Evolutionary conservation across 23 red algal species (phyloP), one percentile per base, ranked within the genome.

Genomic region (Gracilaria domingensis): DNA sequence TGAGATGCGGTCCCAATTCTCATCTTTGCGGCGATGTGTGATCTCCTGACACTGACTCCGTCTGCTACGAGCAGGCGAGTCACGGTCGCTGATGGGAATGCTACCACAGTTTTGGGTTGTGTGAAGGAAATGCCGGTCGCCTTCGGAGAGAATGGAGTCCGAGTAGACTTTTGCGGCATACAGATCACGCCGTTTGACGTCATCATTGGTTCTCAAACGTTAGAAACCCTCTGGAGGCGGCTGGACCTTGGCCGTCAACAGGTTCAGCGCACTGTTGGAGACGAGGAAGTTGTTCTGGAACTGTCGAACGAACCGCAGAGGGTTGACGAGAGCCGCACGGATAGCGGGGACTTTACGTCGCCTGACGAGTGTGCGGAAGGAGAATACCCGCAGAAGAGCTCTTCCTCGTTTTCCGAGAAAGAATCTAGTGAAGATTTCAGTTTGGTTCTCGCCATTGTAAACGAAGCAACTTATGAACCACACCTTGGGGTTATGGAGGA

Each of bases 291-390:
- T 25, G 1, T 72, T 21, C 1, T 25, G 8, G 14, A 55, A 55
- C 51, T 55, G 51, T 55, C 51, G 13, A 55, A 55, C 14, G 51
- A 55, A 20, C 51, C 6, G 17, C 51, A 7, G 51, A 55, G 14
- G 51, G 14, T 55, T 16, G 51, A 55, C 18, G 51, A 8, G 18
- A 16, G 9, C 18, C 51, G 51, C 51, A 55, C 51, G 12, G 45
- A 49, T 14, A 82, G 79, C 24, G 79, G 62, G 3, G 79, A 62
- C 56, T 82, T 82, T 23, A 62, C 50, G 8, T 0, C 79, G 12
- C 44, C 47, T 20, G 47, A 23, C 12, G 79, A 58, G 20, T n/a
- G 17, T 16, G 42, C 4, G 14, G 51, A 55, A 14, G 14, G 18
- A 8, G 6, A 14, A 14, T 55, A 55, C 14, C 6, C 51, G 7